A percentile compares a stretch with the other conserved stretches of the same genome.
Conservation (phyloP, 1,284 basidiomycete genomes). For the Schizophyllum commune region DNA sequence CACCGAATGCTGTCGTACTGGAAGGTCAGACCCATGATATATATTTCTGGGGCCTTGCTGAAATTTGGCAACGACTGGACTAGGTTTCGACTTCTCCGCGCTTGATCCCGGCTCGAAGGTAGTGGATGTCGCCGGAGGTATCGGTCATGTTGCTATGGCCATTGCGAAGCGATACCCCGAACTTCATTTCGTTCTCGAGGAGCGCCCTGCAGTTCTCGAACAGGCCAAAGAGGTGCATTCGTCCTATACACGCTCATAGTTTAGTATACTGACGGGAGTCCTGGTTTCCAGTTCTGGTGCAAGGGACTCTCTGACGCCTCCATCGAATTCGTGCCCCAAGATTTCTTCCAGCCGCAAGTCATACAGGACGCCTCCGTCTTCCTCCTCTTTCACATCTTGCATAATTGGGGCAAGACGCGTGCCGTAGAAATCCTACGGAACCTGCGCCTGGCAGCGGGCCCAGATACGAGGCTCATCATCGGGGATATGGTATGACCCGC, state of each 20-base stretch:
- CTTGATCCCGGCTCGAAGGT: conserved; percentile 16
- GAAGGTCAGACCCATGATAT: neutral
- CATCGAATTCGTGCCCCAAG: too few species aligned
- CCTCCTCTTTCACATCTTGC: conserved; percentile 23
- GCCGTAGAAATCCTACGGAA: conserved; percentile 19
- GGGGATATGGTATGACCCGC: conserved; percentile 17
- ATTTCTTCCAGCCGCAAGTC: conserved; percentile 17
- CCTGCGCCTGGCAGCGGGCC: conserved; percentile 19
- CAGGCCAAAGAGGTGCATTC: too few species aligned
- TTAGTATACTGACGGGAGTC: too few species aligned
- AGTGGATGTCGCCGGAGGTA: conserved; percentile 25
- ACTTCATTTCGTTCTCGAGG: conserved; percentile 23
- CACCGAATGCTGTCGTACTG: neutral
- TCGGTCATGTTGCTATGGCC: conserved; percentile 17
- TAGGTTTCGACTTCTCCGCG: conserved; percentile 19
- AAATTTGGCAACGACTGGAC: neutral
- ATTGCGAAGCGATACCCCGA: conserved; percentile 16
- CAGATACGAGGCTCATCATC: conserved; percentile 20
- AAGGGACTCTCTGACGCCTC: too few species aligned
- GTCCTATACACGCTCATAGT: too few species aligned
- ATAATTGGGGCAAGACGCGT: conserved; percentile 26
- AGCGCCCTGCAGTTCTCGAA: conserved; percentile 17
- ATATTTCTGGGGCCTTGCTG: conserved; percentile 2
- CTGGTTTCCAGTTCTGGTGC: too few species aligned
- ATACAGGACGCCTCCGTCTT: conserved; percentile 21